A percentile compares a stretch with the other conserved stretches of the same genome.
Evolutionary conservation across 1,139 yeast genomes (phyloP).

Genomic region (Scheffersomyces illinoinensis): DNA sequence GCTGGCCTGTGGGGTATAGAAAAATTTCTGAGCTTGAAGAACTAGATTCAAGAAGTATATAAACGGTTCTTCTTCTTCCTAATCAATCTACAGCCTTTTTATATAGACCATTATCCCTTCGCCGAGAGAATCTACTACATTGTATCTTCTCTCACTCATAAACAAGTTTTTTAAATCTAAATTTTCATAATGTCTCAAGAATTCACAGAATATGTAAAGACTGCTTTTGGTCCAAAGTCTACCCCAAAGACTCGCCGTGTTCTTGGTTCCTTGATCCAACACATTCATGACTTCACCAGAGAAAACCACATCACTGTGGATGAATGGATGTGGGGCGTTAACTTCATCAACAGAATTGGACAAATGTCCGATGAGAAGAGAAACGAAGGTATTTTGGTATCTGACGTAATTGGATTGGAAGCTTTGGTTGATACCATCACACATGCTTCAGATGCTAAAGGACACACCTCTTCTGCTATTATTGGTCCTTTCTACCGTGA

Average conservation of each 20-base stretch:
- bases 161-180: not conserved
- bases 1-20: not conserved
- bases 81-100: not conserved
- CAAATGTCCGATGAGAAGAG: constrained; percentile 14
- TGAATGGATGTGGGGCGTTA: constrained; percentile 15
- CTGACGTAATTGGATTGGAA: constrained; percentile 15
- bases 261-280: constrained; percentile 21
- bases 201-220: constrained; percentile 25
- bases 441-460: constrained; percentile 17
- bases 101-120: not conserved
- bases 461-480: constrained; percentile 29
- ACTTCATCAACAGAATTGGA: constrained; percentile 15
- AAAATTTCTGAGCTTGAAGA: not conserved
- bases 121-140: not conserved
- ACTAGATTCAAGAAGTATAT: not conserved
- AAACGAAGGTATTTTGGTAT: constrained; percentile 16
- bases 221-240: constrained; percentile 30
- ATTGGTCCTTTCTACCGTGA: constrained; percentile 31
- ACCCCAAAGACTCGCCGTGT: constrained; percentile 23
- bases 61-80: not conserved
- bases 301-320: constrained; percentile 16
- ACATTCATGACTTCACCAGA: constrained; percentile 15
- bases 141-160: not conserved
- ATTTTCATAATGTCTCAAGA: constrained; percentile 21
- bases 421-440: constrained; percentile 18